phyloP scores from a whole-genome alignment of 2,329 filamentous ascomycete genomes.

The Ophiostoma novo-ulmi region DNA sequence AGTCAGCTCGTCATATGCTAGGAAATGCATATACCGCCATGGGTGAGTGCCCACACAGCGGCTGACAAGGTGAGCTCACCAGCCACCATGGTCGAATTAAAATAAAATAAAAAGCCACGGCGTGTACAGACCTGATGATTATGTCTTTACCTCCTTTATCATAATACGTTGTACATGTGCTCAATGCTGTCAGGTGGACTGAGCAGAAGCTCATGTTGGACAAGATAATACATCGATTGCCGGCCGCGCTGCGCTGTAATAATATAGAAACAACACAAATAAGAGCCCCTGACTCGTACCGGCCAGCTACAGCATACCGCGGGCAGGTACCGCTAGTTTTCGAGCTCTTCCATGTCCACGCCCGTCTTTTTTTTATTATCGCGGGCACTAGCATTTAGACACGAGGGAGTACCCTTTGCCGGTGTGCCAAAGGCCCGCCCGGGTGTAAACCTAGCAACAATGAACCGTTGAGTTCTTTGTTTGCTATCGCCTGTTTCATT shows the following conservation, averaged over 20 bases:
- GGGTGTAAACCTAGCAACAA: background rate
- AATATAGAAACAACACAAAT: background rate
- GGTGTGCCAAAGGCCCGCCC: background rate
- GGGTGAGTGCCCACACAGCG: background rate
- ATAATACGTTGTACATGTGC: too few species aligned
- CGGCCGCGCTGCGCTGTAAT: background rate
- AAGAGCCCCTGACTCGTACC: background rate
- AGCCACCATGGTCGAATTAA: background rate
- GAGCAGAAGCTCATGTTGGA: background rate
- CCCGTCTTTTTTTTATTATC: background rate
- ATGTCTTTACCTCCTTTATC: too few species aligned
- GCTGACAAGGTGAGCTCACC: background rate
- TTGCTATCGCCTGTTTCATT: background rate
- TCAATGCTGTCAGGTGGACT: background rate
- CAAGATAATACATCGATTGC: background rate
- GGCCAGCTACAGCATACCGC: background rate
- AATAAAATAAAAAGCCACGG: background rate
- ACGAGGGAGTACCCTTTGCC: background rate
- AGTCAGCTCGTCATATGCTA: background rate
- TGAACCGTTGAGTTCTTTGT: background rate
- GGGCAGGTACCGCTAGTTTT: background rate
- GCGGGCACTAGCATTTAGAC: constrained; percentile 1
- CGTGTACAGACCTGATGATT: too few species aligned
- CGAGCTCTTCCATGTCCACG: background rate
- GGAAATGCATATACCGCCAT: background rate